These are phyloP conservation scores for peach (Prunus persica) DNA, from an alignment of 306 rosid genomes.

Conservation along the genomic window DNA sequence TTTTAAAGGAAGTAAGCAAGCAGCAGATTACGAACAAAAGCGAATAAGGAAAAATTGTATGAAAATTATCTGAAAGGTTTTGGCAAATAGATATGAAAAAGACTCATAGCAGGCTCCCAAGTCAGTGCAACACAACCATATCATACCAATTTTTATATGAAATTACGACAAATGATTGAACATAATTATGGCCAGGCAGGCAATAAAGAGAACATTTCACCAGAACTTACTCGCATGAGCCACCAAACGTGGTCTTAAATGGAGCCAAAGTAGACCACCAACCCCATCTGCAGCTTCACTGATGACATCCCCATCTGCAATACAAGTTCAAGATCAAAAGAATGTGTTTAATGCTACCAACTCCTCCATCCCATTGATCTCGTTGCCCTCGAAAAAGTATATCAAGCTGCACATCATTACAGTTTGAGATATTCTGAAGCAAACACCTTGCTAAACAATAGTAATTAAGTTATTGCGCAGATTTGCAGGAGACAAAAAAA, in stretches of 20 bases:
- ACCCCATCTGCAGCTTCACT: conserved; percentile 36
- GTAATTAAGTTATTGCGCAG: no score
- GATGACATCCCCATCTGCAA: conserved; percentile 29
- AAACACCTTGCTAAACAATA: no score
- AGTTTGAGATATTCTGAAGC: no score
- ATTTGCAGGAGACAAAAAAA: no score
- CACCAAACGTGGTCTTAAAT: conserved; percentile 35
- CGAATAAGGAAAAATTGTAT: background rate
- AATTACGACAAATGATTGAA: background rate
- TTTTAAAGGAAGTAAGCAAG: background rate
- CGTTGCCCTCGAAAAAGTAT: no score
- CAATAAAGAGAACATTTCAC: background rate
- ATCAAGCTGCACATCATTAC: no score
- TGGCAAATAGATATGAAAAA: background rate
- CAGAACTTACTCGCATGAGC: conserved; percentile 38
- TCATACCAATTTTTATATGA: background rate
- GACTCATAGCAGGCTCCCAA: background rate
- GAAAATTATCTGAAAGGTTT: no score
- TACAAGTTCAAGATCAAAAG: background rate
- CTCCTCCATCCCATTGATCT: no score
- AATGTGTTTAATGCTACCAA: no score
- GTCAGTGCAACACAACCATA: background rate
- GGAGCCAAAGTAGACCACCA: conserved; percentile 39
- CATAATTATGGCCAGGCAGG: background rate
- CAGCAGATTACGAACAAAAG: no score